Percentiles rank a stretch among this genome's conserved stretches.
phyloP scores from a whole-genome alignment of 2,329 filamentous ascomycete species.

The Epichloe scottii region DNA sequence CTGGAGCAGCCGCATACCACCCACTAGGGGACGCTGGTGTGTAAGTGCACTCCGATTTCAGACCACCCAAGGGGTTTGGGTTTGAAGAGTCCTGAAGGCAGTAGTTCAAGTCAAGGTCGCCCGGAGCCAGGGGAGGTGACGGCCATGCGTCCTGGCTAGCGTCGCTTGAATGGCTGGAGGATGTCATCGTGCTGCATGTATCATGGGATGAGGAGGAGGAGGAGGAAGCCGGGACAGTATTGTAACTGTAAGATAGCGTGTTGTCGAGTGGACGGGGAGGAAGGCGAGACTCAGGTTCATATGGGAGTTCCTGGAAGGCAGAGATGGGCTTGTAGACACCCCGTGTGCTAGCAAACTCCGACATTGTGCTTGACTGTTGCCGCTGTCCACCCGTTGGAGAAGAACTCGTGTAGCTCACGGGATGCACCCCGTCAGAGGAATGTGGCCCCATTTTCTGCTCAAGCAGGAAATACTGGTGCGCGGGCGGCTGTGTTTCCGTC shows the following conservation, averaged over 20 bases:
- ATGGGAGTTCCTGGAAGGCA: constrained; percentile 10
- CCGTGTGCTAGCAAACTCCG: constrained; percentile 15
- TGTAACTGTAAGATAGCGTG: background rate
- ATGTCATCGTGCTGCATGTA: constrained; percentile 4
- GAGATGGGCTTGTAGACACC: constrained; percentile 14
- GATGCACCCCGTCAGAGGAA: constrained; percentile 16
- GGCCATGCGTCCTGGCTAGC: constrained; percentile 16
- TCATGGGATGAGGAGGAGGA: constrained; percentile 12
- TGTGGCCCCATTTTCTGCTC: constrained; percentile 16
- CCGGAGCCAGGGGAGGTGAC: constrained; percentile 20
- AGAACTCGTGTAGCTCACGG: constrained; percentile 21
- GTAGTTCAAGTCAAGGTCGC: constrained; percentile 1
- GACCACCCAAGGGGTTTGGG: background rate
- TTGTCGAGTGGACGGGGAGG: background rate
- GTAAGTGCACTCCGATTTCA: background rate
- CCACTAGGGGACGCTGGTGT: background rate
- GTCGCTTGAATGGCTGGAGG: constrained; percentile 7
- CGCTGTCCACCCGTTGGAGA: constrained; percentile 13
- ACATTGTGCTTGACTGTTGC: constrained; percentile 17
- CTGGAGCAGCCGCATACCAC: background rate
- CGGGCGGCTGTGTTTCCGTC: background rate
- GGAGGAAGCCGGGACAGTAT: constrained; percentile 9
- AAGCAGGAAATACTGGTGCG: constrained; percentile 7
- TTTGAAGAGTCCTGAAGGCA: background rate
- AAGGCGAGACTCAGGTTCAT: constrained; percentile 14